A percentile compares a stretch with the other conserved stretches of the same genome.
phyloP scores from a whole-genome alignment of 495 filamentous ascomycete genomes.

The Glarea lozoyensis region DNA sequence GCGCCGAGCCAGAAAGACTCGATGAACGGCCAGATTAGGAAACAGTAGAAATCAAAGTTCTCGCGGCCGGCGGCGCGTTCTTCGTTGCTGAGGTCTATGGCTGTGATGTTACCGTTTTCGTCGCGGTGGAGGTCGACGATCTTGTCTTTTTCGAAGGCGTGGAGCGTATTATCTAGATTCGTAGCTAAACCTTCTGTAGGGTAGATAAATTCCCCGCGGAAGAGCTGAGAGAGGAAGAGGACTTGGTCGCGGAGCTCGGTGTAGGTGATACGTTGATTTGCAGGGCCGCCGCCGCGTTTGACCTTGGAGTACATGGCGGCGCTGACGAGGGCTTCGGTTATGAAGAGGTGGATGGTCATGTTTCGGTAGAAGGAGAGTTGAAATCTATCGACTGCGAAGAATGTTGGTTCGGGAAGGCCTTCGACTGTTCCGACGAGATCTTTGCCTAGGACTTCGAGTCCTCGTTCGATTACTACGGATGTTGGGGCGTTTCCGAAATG shows the following conservation, averaged over 20 bases:
- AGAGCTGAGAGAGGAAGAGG: slow-evolving; percentile 80
- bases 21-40: slow-evolving; percentile 96
- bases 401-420: slow-evolving; percentile 78
- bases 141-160: slow-evolving; percentile 66
- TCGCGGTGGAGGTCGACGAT: slow-evolving; percentile 65
- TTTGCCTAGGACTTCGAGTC: slow-evolving; percentile 81
- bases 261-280: slow-evolving; percentile 71
- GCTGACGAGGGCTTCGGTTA: slow-evolving; percentile 80
- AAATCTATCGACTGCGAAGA: slow-evolving; percentile 90
- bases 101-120: slow-evolving; percentile 43
- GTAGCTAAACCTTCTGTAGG: slow-evolving; percentile 69
- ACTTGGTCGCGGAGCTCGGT: slow-evolving; percentile 64
- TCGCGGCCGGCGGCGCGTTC: slow-evolving; percentile 76
- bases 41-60: slow-evolving; percentile 97
- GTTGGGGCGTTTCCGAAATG: slow-evolving; percentile 80
- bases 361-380: slow-evolving; percentile 97
- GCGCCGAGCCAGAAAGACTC: slow-evolving; percentile 88
- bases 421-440: slow-evolving; percentile 73
- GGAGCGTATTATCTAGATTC: slow-evolving; percentile 73
- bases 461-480: slow-evolving; percentile 75
- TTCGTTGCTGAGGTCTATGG: slow-evolving; percentile 61
- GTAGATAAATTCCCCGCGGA: slow-evolving; percentile 96
- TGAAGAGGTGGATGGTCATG: slow-evolving; percentile 98
- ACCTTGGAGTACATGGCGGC: slow-evolving; percentile 82
- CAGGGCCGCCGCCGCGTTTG: slow-evolving; percentile 77